Conservation (phyloP, 257 asterid species). For the Solanum ossicruentum region DNA sequence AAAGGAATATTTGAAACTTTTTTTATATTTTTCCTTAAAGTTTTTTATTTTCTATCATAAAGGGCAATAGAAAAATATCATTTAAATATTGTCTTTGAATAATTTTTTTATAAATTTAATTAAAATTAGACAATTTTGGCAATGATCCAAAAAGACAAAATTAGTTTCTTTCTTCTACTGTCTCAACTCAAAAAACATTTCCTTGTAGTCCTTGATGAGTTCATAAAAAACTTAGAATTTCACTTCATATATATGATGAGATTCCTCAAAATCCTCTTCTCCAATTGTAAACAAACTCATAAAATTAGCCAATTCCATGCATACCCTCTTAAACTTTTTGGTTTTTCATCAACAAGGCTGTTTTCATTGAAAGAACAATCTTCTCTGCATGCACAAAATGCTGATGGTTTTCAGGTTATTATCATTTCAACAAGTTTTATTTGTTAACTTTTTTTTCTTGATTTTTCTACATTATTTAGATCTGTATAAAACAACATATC, state of each 20-base stretch:
- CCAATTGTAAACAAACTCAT: background rate
- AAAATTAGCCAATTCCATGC: background rate
- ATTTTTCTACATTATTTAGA: too few species aligned
- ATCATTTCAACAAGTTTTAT: background rate
- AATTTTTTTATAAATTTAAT: too few species aligned
- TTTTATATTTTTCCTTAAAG: too few species aligned
- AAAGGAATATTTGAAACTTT: too few species aligned
- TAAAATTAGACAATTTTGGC: too few species aligned
- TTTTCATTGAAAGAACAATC: background rate
- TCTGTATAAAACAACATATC: too few species aligned
- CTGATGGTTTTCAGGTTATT: constrained; percentile 5
- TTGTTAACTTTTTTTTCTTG: too few species aligned
- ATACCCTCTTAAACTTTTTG: background rate
- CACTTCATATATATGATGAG: background rate
- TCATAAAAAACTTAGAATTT: background rate
- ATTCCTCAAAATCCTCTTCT: background rate
- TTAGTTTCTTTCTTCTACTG: background rate
- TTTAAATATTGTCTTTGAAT: too few species aligned
- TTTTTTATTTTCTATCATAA: too few species aligned
- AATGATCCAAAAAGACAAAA: background rate
- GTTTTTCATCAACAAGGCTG: background rate
- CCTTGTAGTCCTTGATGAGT: background rate
- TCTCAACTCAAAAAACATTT: background rate
- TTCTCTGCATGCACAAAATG: background rate
- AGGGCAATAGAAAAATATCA: too few species aligned